Evolutionary conservation across 2,329 filamentous ascomycete genomes (phyloP), one percentile per base, ranked within the genome.

Genomic region (Phoma sp.): DNA sequence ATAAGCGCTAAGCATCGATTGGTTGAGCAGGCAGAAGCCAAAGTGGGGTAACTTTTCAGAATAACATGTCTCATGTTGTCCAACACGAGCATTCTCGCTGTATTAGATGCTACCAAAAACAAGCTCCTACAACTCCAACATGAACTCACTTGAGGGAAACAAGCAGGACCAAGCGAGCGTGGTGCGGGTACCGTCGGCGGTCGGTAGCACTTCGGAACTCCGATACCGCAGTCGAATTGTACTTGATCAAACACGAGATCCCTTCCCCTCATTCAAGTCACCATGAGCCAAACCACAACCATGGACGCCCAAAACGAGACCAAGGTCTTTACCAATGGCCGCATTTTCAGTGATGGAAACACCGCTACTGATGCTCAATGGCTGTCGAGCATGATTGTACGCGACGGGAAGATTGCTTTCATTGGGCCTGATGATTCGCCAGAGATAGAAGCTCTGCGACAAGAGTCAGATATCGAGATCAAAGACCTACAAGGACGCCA

Each of bases 361-460:
- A 41, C 60, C 1, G 21, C 33, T 12, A 29, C 54, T 2, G 38
- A 57, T n/a, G 46, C 55, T 24, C 41, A 52, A 13, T 63, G 63
- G 27, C 41, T 55, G 12, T 60, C 75, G 9, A 62, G 68, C 9
- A 74, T 82, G 68, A 65, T 81, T 13, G 65, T 81, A 17, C 60
- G 74, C 55, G 67, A 75, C 48, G 77, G 74, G 31, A 72, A 64
- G 17, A 81, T 82, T 43, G 58, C 62, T 8, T 75, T 79, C 57
- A 70, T 82, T 31, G 80, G 80, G 8, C 4, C 52, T 10, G 37
- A 57, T 0, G 38, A 65, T 21, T 49, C 64, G 6, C 40, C 60
- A 7, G 63, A 72, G 2, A 52, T 76, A 17, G 63, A 77, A 43
- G 59, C 61, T 1, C 70, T 70, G 21, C 60, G 41, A 17, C 24